A percentile compares a stretch with the other conserved stretches of the same genome.
Conservation (phyloP, 495 filamentous ascomycete species). For the Aspergillus ostianus region DNA sequence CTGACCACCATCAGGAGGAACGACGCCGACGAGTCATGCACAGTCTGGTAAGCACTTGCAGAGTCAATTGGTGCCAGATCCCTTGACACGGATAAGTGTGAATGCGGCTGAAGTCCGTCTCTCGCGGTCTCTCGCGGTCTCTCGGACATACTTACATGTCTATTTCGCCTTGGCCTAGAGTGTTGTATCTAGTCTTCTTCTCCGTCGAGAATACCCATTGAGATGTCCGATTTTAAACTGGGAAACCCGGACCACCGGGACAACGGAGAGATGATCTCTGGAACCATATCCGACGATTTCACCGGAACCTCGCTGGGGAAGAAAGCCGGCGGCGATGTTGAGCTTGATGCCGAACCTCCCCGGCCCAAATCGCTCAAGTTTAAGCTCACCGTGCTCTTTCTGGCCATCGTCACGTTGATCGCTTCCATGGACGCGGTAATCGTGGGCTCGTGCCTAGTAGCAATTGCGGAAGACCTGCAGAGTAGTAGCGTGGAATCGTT, state of each 20-base stretch:
- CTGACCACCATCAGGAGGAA: too few species aligned
- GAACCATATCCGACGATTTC: background rate
- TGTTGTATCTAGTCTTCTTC: background rate
- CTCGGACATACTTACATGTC: too few species aligned
- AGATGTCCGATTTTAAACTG: background rate
- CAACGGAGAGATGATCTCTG: background rate
- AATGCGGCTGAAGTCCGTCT: too few species aligned
- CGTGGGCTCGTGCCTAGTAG: constrained; percentile 32
- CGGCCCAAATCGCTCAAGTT: constrained; percentile 2
- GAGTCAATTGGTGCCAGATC: too few species aligned
- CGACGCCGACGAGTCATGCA: too few species aligned
- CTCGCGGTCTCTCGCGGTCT: too few species aligned
- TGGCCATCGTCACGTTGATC: constrained; percentile 47
- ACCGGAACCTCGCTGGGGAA: background rate
- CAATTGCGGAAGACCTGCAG: constrained; percentile 32
- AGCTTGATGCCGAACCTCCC: background rate
- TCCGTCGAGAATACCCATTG: background rate
- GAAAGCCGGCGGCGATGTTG: background rate
- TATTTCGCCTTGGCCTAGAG: background rate
- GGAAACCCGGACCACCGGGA: background rate
- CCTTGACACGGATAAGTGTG: too few species aligned
- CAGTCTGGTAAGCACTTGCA: too few species aligned
- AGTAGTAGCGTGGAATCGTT: constrained; percentile 48
- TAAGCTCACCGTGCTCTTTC: constrained; percentile 34
- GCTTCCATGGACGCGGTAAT: constrained; percentile 55